Evolutionary conservation across 106 monocot species (phyloP).

Genomic region (Gastrodia elata): DNA sequence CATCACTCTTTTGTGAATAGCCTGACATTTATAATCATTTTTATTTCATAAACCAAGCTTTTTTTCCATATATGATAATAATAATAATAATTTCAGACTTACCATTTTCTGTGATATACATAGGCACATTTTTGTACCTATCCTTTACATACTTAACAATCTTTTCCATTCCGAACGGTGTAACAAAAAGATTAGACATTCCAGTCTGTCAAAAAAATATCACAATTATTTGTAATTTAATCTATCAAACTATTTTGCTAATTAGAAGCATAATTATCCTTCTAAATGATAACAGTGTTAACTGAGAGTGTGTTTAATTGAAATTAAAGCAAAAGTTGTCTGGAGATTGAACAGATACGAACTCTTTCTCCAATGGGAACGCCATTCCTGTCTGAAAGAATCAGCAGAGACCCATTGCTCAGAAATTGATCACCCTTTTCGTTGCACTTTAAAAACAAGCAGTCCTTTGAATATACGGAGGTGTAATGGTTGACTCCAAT

Average conservation of each 20-base stretch:
- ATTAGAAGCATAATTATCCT: not conserved
- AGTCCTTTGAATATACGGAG: conserved; percentile 32
- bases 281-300: not conserved
- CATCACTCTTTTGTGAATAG: conserved; percentile 9
- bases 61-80: not conserved
- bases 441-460: conserved; percentile 28
- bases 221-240: not conserved
- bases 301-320: too few species aligned
- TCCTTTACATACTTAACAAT: conserved; percentile 33
- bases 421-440: not conserved
- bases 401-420: conserved; percentile 8
- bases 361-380: conserved; percentile 35
- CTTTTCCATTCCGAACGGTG: conserved; percentile 34
- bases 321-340: too few species aligned
- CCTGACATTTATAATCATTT: conserved; percentile 7
- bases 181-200: conserved; percentile 26
- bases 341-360: not conserved
- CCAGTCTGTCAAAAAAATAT: conserved; percentile 19
- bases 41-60: not conserved
- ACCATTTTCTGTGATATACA: conserved; percentile 60
- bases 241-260: not conserved
- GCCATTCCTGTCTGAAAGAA: conserved; percentile 21
- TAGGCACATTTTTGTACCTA: conserved; percentile 40
- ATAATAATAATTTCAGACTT: not conserved
- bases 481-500: conserved; percentile 60